phyloP scores from a whole-genome alignment of 139 green algal genomes.

The Picochlorum sp. region DNA sequence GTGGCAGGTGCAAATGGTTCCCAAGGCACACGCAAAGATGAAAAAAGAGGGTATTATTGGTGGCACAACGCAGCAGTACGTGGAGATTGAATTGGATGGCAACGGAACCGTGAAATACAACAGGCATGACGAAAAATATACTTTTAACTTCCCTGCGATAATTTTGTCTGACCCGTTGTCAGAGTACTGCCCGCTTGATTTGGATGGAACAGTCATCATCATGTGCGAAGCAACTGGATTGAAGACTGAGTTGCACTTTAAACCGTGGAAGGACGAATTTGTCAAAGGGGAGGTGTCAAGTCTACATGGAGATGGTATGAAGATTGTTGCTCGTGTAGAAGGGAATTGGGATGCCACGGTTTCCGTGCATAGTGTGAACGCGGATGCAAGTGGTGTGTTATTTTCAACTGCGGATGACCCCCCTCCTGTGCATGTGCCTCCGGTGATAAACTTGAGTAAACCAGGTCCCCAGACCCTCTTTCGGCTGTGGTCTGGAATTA shows the following conservation, averaged over 20 bases:
- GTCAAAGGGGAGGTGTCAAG: conserved; percentile 2
- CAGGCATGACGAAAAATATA: not conserved
- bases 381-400: not conserved
- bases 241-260: not conserved
- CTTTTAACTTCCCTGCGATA: not conserved
- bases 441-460: not conserved
- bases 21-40: not conserved
- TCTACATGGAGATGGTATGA: not conserved
- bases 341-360: conserved; percentile 1
- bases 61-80: not conserved
- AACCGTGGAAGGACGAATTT: not conserved
- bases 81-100: conserved; percentile 1
- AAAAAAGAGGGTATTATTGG: conserved; percentile 2
- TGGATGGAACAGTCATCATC: not conserved
- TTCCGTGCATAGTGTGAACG: not conserved
- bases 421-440: not conserved
- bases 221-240: conserved; percentile 1
- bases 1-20: not conserved
- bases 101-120: not conserved
- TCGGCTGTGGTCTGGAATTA: not conserved
- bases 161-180: not conserved
- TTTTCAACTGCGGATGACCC: not conserved
- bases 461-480: not conserved
- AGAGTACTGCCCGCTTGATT: not conserved
- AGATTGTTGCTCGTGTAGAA: not conserved